A percentile compares a stretch with the other conserved stretches of the same genome.
Conservation (phyloP, 495 filamentous ascomycete species). For the Cercophora newfieldiana region DNA sequence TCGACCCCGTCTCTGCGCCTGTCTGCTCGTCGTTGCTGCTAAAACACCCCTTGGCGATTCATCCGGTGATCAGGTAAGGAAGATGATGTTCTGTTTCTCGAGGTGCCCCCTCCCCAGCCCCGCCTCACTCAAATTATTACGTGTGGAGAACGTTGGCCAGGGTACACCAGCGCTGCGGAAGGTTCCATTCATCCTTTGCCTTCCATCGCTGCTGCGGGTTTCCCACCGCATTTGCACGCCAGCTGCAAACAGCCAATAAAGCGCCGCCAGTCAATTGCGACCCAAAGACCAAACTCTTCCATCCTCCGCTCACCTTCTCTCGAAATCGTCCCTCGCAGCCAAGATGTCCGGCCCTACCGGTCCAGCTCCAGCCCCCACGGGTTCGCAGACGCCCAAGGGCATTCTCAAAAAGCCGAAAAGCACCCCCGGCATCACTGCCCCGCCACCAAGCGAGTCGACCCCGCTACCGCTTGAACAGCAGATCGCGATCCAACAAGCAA, state of each 20-base stretch:
- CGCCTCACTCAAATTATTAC: neutral
- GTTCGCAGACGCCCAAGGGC: constrained; percentile 40
- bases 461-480: constrained; percentile 51
- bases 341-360: neutral
- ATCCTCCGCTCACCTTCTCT: neutral
- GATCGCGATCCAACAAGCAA: constrained; percentile 77
- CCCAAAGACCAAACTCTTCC: neutral
- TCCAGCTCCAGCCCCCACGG: neutral
- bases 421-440: constrained; percentile 28
- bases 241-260: neutral
- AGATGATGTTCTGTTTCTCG: constrained; percentile 6
- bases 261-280: neutral
- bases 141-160: constrained; percentile 2
- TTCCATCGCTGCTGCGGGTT: neutral
- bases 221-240: neutral
- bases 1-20: constrained; percentile 2
- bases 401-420: constrained; percentile 57
- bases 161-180: neutral
- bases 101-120: neutral
- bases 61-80: constrained; percentile 5
- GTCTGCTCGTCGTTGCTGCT: constrained; percentile 2
- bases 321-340: neutral
- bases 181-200: constrained; percentile 4
- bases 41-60: constrained; percentile 1
- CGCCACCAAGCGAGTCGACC: constrained; percentile 24